Conservation (phyloP, 192 early-diverging fungal species). For the Coemansia sp. region DNA sequence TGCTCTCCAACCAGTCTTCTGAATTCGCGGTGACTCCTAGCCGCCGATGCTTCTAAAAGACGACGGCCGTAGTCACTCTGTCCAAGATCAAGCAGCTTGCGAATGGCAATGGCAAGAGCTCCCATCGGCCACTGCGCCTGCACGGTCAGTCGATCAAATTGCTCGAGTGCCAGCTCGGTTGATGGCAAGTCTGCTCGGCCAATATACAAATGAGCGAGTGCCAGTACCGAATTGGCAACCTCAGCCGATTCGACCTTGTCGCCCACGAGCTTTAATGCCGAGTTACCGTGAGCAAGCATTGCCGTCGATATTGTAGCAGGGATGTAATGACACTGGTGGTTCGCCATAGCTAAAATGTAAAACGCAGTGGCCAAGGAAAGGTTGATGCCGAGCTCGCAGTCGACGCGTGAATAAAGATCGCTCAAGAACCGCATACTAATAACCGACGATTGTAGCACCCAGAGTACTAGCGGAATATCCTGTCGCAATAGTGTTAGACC, state of each 20-base stretch:
- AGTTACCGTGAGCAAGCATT: neutral
- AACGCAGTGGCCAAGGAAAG: conserved; percentile 14
- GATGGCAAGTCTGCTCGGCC: neutral
- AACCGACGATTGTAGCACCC: conserved; percentile 2
- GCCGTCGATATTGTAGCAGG: neutral
- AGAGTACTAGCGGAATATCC: neutral
- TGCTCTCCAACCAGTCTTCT: neutral
- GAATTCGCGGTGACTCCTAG: neutral
- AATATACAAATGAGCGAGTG: conserved; percentile 1
- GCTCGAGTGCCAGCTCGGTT: neutral
- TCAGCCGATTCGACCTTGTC: neutral
- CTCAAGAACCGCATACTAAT: neutral
- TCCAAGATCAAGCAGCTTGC: neutral
- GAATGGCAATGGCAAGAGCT: conserved; percentile 9
- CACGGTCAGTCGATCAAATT: conserved; percentile 1
- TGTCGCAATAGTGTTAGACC: neutral
- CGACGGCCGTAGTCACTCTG: neutral
- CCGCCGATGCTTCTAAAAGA: conserved; percentile 6
- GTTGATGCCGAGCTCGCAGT: neutral
- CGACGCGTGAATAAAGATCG: neutral
- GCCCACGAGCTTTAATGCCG: neutral
- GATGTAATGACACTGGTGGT: neutral
- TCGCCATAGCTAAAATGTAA: conserved; percentile 13
- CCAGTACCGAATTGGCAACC: neutral
- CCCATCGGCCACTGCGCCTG: conserved; percentile 30